Conservation (phyloP, 768 basidiomycete genomes). For the Boletus rufocinnamomeus region DNA sequence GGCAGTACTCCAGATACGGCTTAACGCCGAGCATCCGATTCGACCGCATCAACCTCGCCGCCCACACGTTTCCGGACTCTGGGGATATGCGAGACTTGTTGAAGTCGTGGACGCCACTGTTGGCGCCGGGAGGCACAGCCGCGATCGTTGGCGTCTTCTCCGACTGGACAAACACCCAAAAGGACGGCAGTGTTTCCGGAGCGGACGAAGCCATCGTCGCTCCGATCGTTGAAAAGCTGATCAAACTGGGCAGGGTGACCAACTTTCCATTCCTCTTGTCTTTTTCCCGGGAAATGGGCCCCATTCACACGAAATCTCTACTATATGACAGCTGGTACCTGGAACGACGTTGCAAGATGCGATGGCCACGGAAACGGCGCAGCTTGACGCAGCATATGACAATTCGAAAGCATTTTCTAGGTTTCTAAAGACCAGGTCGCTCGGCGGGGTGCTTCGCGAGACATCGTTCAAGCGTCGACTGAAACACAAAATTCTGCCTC, state of each 20-base stretch:
- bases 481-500: conserved; percentile 39
- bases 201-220: conserved; percentile 16
- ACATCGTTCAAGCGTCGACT: conserved; percentile 27
- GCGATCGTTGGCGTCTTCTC: conserved; percentile 44
- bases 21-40: too few species aligned
- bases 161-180: conserved; percentile 38
- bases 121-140: conserved; percentile 32
- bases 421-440: conserved; percentile 29
- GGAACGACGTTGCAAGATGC: conserved; percentile 12
- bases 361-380: background rate
- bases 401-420: too few species aligned
- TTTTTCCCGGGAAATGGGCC: background rate
- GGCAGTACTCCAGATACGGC: conserved; percentile 21
- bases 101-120: conserved; percentile 38
- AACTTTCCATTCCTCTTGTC: background rate
- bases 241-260: conserved; percentile 25
- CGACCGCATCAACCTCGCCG: too few species aligned
- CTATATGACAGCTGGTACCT: conserved; percentile 16
- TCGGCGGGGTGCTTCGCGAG: conserved; percentile 24
- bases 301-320: background rate
- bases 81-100: conserved; percentile 34
- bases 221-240: conserved; percentile 18
- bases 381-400: conserved; percentile 36
- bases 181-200: conserved; percentile 10
- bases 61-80: conserved; percentile 40